A percentile compares a stretch with the other conserved stretches of the same genome.
These are phyloP conservation scores for Vachellia pachyceras DNA, from an alignment of 306 rosid genomes.

Conservation along the genomic window DNA sequence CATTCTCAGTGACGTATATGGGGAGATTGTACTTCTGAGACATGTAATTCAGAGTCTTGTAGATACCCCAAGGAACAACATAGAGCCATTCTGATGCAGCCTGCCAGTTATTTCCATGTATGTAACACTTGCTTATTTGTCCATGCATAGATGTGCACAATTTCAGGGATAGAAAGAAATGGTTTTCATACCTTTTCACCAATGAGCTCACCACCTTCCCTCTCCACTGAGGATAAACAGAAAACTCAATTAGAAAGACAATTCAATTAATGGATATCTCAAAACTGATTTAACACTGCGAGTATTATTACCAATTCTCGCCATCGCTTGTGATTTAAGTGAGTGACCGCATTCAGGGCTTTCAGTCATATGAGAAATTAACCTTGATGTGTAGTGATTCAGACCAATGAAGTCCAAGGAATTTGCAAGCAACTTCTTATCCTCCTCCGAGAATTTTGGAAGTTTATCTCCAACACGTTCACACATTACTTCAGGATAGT, in stretches of 20 bases:
- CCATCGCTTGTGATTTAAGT: conserved; percentile 61
- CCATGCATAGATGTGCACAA: background rate
- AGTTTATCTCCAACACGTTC: conserved; percentile 79
- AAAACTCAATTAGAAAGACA: conserved; percentile 36
- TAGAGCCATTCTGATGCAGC: conserved; percentile 99
- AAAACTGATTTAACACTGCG: conserved; percentile 5
- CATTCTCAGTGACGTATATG: conserved; percentile 81
- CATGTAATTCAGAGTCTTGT: conserved; percentile 71
- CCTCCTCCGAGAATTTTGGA: conserved; percentile 83
- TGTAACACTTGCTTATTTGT: conserved; percentile 9
- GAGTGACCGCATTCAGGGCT: conserved; percentile 45
- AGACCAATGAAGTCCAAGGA: conserved; percentile 79
- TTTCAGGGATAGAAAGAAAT: conserved; percentile 31
- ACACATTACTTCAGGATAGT: conserved; percentile 81
- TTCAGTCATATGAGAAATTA: conserved; percentile 65
- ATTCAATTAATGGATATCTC: conserved; percentile 7
- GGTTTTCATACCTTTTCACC: conserved; percentile 79
- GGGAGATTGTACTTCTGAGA: conserved; percentile 69
- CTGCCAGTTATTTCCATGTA: conserved; percentile 52
- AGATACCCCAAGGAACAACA: conserved; percentile 95
- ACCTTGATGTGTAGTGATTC: conserved; percentile 90
- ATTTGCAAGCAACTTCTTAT: conserved; percentile 65
- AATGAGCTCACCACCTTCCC: conserved; percentile 85
- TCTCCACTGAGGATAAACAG: conserved; percentile 60
- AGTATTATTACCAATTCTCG: conserved; percentile 69